These are phyloP conservation scores for Spathaspora arborariae DNA, from an alignment of 805 yeast species.

Conservation along the genomic window DNA sequence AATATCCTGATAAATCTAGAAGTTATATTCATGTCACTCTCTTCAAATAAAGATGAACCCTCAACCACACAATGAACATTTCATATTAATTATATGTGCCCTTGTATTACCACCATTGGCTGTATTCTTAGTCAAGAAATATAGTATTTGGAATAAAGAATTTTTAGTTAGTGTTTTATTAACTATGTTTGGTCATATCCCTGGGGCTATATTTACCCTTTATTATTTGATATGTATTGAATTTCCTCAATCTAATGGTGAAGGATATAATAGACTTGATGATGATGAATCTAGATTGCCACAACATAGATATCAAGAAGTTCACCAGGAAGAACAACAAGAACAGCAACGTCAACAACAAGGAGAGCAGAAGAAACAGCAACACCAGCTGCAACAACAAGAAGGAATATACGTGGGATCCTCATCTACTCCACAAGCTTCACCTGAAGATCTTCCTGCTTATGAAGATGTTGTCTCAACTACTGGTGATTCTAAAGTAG, in stretches of 20 bases:
- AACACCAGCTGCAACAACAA: background rate
- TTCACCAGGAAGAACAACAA: background rate
- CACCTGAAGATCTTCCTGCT: slow-evolving; percentile 3
- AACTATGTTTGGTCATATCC: slow-evolving; percentile 30
- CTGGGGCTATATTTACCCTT: slow-evolving; percentile 30
- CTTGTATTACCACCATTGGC: slow-evolving; percentile 39
- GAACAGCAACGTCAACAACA: background rate
- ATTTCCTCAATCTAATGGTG: slow-evolving; percentile 11
- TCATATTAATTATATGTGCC: slow-evolving; percentile 27
- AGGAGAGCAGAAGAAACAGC: background rate
- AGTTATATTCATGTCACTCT: background rate
- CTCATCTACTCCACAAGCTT: background rate
- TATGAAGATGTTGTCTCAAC: slow-evolving; percentile 21
- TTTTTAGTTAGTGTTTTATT: slow-evolving; percentile 28
- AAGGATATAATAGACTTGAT: slow-evolving; percentile 19
- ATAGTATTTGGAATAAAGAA: slow-evolving; percentile 31
- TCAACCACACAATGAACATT: slow-evolving; percentile 13
- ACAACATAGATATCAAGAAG: too few species aligned
- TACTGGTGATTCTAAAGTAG: slow-evolving; percentile 14
- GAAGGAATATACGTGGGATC: background rate
- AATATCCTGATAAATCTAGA: background rate
- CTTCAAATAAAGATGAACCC: background rate
- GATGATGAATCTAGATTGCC: slow-evolving; percentile 16
- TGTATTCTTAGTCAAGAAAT: slow-evolving; percentile 26
- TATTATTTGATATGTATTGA: slow-evolving; percentile 22